Conservation (phyloP, 148 eudicot genomes). For the Persicaria maculosa region DNA sequence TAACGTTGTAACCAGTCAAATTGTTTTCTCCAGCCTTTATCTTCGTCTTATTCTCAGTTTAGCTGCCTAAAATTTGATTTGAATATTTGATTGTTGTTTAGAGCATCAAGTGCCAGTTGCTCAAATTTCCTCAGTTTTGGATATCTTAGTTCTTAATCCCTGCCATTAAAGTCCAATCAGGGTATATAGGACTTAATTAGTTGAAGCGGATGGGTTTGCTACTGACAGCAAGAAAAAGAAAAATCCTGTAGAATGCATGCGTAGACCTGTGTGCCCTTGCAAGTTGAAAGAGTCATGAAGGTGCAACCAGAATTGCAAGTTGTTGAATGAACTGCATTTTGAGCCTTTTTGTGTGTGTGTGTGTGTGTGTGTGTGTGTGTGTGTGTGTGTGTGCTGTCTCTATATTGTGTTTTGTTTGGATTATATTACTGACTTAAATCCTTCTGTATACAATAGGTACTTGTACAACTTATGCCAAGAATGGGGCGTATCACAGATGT, state of each 20-base stretch:
- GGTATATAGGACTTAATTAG: not conserved
- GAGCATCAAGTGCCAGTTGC: not conserved
- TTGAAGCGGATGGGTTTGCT: not conserved
- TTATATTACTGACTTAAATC: not conserved
- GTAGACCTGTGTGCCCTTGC: not conserved
- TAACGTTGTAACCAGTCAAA: not conserved
- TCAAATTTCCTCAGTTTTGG: not conserved
- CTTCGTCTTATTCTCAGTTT: not conserved
- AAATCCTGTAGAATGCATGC: not conserved
- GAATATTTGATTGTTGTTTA: not conserved
- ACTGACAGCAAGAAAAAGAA: not conserved
- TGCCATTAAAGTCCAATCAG: not conserved
- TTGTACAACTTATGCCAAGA: not conserved
- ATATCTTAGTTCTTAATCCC: not conserved
- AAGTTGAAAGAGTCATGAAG: no score
- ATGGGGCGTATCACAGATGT: conserved; percentile 4
- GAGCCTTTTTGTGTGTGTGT: not conserved
- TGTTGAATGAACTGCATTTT: not conserved
- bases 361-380: no score
- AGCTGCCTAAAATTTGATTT: not conserved
- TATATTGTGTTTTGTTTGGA: not conserved
- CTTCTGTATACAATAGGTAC: not conserved
- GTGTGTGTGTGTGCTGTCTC: no score
- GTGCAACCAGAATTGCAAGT: not conserved
- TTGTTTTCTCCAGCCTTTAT: not conserved